Evolutionary conservation across 169 alveolate genomes (phyloP).

Genomic region (Plasmodium coatneyi): DNA sequence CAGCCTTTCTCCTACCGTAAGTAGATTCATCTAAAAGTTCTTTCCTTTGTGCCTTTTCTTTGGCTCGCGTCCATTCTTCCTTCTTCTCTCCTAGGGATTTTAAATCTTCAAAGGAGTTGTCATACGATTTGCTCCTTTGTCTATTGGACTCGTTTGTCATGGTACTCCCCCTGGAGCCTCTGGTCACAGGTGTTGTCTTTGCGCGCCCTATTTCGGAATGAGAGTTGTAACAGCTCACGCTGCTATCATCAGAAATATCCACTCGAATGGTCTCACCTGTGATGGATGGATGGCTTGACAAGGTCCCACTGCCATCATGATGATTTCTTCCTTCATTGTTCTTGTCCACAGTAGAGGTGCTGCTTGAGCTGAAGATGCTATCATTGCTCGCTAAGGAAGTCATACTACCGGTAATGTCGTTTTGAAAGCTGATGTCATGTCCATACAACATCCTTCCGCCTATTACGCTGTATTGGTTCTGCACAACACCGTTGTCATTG

Average conservation of each 20-base stretch:
- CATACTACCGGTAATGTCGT: background rate
- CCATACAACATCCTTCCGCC: background rate
- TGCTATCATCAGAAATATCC: background rate
- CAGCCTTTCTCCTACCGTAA: background rate
- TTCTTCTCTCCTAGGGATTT: background rate
- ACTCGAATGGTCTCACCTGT: background rate
- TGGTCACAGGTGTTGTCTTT: background rate
- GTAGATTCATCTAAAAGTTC: background rate
- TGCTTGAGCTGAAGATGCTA: background rate
- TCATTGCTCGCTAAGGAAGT: background rate
- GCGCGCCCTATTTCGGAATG: background rate
- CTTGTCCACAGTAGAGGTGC: background rate
- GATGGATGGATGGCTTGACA: background rate
- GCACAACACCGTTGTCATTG: background rate
- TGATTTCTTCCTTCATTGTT: background rate
- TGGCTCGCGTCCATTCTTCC: background rate
- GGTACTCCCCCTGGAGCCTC: background rate
- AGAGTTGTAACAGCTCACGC: background rate
- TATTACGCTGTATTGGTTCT: background rate
- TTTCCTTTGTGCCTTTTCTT: background rate
- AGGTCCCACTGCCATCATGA: background rate
- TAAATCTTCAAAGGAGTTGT: background rate
- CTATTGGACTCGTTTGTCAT: background rate
- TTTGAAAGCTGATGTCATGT: background rate
- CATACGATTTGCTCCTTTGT: background rate